Conservation (phyloP, 2,329 filamentous ascomycete genomes). For the Grosmannia huntii region DNA sequence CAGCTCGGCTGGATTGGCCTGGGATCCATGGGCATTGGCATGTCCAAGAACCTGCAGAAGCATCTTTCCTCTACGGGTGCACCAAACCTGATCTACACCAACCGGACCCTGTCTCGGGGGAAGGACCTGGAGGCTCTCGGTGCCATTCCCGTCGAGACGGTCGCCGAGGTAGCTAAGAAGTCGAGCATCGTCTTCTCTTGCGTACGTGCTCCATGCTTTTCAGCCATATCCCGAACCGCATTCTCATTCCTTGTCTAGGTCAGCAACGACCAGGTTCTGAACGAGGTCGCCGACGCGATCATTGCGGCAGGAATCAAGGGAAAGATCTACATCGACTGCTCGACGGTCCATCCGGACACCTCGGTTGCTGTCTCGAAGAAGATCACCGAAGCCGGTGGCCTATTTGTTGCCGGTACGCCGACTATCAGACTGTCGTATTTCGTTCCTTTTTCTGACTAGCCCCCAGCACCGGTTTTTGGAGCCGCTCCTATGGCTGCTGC, state of each 20-base stretch:
- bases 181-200: constrained; percentile 2
- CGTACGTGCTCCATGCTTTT: neutral
- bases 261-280: constrained; percentile 14
- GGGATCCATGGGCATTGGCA: constrained; percentile 3
- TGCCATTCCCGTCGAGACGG: neutral
- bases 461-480: constrained; percentile 2
- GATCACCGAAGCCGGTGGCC: neutral
- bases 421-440: neutral
- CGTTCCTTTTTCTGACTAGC: neutral
- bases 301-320: neutral
- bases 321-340: constrained; percentile 4
- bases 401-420: neutral
- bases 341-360: constrained; percentile 3
- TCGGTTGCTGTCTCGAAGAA: neutral
- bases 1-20: constrained; percentile 3
- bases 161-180: neutral
- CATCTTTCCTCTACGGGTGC: neutral
- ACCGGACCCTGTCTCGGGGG: constrained; percentile 1
- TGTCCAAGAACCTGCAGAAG: constrained; percentile 2
- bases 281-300: constrained; percentile 9
- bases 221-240: neutral
- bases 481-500: constrained; percentile 3
- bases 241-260: neutral
- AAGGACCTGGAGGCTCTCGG: neutral
- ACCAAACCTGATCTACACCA: neutral